Evolutionary conservation across 2,329 filamentous ascomycete genomes (phyloP).

Genomic region (Raffaelea deltoideospora): DNA sequence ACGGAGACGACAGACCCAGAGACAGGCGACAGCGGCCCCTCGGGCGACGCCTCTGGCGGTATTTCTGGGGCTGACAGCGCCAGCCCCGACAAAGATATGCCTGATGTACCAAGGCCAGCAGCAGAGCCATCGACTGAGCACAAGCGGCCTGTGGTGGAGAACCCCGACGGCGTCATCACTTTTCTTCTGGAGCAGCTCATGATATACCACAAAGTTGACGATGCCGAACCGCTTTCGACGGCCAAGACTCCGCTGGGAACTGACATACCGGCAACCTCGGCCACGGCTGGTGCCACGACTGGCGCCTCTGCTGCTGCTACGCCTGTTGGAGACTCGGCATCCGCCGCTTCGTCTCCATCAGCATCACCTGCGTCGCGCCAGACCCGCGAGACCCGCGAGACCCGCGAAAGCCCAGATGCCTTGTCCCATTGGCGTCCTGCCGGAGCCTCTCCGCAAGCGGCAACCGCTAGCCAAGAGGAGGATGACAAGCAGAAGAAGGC

Average conservation of each 20-base stretch:
- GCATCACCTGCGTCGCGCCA: neutral
- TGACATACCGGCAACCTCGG: constrained; percentile 1
- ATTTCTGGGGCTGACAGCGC: constrained; percentile 6
- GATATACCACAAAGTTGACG: constrained; percentile 83
- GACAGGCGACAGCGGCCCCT: neutral
- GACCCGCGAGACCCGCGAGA: neutral
- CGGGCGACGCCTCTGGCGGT: no score
- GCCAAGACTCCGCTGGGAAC: constrained; percentile 4
- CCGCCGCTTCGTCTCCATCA: constrained; percentile 10
- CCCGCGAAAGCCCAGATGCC: neutral
- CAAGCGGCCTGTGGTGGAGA: constrained; percentile 76
- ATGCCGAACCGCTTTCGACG: constrained; percentile 44
- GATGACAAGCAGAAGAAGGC: constrained; percentile 7
- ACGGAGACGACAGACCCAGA: constrained; percentile 29
- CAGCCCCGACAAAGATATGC: constrained; percentile 37
- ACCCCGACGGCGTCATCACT: constrained; percentile 87
- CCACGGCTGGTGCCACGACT: no score
- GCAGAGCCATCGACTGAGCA: constrained; percentile 47
- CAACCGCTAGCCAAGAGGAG: constrained; percentile 10
- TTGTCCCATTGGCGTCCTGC: no score
- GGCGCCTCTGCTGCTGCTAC: no score
- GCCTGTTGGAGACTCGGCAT: neutral
- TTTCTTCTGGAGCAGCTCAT: constrained; percentile 86
- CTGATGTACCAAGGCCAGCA: constrained; percentile 41
- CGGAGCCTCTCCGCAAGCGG: no score